Evolutionary conservation across 2,329 filamentous ascomycete species (phyloP), one percentile per base, ranked within the genome.

Genomic region (Purpureocillium takamizusanense): DNA sequence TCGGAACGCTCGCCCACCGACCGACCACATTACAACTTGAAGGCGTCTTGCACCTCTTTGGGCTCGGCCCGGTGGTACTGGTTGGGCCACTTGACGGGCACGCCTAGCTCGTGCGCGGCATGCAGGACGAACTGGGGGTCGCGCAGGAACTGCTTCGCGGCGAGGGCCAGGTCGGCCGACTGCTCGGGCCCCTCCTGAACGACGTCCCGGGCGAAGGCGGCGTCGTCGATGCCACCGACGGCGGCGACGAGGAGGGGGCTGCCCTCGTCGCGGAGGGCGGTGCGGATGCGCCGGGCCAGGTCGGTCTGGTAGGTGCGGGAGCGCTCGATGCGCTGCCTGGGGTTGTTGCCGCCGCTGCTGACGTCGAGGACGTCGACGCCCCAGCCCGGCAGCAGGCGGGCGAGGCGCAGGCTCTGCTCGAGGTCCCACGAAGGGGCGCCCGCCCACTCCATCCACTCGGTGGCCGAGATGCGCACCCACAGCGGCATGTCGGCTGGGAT

Each of bases 301-400:
- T 80, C 76, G 16, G 80, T 72, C 65, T 94, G 88, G 67, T 85
- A 90, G 2, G 80, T 77, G 41, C 77, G 74, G 33, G 75, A 72
- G 11, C 70, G 51, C 15, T 74, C 60, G 46, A 86, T 76, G 54
- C 78, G 66, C 54, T 84, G 79, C 33, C 61, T 56, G 28, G 67
- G 59, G 54, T 78, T 74, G 55, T 85, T 83, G 30, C 85, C 89
- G 27, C 80, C 86, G 1, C 79, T 81, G 49, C 81, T 87, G 41
- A 94, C 77, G 56, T 95, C 89, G 23, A 95, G 70, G 13, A 94
- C 66, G 56, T 95, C 89, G 32, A 95, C 73, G 23, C 89, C 89
- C 11, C 72, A 67, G 1, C 72, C 74, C 0, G 85, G 83, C 1
- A 95, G 72, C 9, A 82, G 65, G 54, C 75, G 72, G 12, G 86